phyloP scores from a whole-genome alignment of 202 grass and related monocot genomes.

The Carex arenaria region DNA sequence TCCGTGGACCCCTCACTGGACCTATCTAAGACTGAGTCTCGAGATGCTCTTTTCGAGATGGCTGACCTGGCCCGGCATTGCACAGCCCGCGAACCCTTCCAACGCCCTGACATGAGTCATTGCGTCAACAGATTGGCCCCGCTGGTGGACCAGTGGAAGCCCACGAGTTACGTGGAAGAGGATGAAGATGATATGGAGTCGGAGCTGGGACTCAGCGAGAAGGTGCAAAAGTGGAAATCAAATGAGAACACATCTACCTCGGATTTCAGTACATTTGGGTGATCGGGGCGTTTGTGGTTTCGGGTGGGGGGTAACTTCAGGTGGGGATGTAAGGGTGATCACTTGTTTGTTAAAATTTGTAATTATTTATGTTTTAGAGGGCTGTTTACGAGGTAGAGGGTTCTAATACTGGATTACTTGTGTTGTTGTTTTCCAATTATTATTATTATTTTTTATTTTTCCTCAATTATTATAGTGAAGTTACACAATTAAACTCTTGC shows the following conservation, averaged over 20 bases:
- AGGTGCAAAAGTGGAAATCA: constrained; percentile 62
- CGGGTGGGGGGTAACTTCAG: not conserved
- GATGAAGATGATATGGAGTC: constrained; percentile 30
- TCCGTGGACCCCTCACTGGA: constrained; percentile 55
- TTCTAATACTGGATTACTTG: constrained; percentile 17
- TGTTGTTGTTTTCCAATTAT: not conserved
- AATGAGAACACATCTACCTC: constrained; percentile 51
- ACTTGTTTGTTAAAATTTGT: constrained; percentile 1
- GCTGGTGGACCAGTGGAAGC: constrained; percentile 75
- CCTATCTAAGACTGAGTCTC: constrained; percentile 39
- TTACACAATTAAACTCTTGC: not conserved
- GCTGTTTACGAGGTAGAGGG: constrained; percentile 1
- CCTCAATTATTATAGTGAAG: not conserved
- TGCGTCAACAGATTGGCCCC: constrained; percentile 68
- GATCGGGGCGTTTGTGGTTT: not conserved
- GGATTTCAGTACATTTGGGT: constrained; percentile 42
- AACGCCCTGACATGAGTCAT: constrained; percentile 92
- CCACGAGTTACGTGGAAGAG: constrained; percentile 34
- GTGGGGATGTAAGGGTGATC: not conserved
- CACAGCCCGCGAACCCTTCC: constrained; percentile 59
- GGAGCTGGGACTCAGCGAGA: constrained; percentile 44
- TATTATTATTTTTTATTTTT: not conserved
- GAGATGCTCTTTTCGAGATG: constrained; percentile 57
- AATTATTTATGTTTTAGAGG: constrained; percentile 19
- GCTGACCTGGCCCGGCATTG: constrained; percentile 85